Percentiles rank a stretch among this genome's conserved stretches.
Evolutionary conservation across 1,139 yeast species (phyloP).

Genomic region (Zygosaccharomyces sapae): DNA sequence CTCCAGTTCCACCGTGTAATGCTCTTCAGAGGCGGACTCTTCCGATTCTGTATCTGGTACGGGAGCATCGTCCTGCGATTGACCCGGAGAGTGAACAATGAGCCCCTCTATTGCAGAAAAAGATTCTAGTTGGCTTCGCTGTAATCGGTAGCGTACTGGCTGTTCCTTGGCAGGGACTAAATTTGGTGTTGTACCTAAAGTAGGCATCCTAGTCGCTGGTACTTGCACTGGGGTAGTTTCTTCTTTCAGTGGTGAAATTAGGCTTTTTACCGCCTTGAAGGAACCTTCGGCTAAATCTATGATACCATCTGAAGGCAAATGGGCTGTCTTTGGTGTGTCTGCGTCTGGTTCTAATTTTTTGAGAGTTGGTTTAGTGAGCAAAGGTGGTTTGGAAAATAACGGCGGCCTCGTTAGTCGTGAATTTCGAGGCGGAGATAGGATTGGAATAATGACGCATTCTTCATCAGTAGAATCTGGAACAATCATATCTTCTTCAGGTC

Average conservation of each 20-base stretch:
- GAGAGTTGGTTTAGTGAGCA: not conserved
- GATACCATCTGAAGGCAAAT: slow-evolving; percentile 16
- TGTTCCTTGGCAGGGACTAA: slow-evolving; percentile 2
- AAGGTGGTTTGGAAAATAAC: not conserved
- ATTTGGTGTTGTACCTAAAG: slow-evolving; percentile 9
- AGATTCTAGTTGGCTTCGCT: not conserved
- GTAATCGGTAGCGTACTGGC: slow-evolving; percentile 1
- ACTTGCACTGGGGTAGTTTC: slow-evolving; percentile 24
- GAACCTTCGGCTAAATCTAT: slow-evolving; percentile 32
- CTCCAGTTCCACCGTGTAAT: slow-evolving; percentile 8
- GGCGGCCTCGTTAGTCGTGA: not conserved
- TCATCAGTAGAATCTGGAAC: slow-evolving; percentile 24
- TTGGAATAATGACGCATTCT: slow-evolving; percentile 10
- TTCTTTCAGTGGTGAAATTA: slow-evolving; percentile 30
- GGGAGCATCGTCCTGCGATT: slow-evolving; percentile 8
- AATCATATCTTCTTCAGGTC: slow-evolving; percentile 7
- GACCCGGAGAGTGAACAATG: slow-evolving; percentile 4
- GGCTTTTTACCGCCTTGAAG: slow-evolving; percentile 27
- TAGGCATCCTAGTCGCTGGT: slow-evolving; percentile 32
- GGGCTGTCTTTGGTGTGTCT: slow-evolving; percentile 11
- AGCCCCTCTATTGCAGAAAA: slow-evolving; percentile 4
- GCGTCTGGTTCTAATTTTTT: not conserved
- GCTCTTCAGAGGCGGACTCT: slow-evolving; percentile 6
- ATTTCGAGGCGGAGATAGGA: slow-evolving; percentile 1
- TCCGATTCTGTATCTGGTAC: slow-evolving; percentile 19